Evolutionary conservation across 495 filamentous ascomycete species (phyloP), one percentile per base, ranked within the genome.

Genomic region (Trypethelium eluteriae): DNA sequence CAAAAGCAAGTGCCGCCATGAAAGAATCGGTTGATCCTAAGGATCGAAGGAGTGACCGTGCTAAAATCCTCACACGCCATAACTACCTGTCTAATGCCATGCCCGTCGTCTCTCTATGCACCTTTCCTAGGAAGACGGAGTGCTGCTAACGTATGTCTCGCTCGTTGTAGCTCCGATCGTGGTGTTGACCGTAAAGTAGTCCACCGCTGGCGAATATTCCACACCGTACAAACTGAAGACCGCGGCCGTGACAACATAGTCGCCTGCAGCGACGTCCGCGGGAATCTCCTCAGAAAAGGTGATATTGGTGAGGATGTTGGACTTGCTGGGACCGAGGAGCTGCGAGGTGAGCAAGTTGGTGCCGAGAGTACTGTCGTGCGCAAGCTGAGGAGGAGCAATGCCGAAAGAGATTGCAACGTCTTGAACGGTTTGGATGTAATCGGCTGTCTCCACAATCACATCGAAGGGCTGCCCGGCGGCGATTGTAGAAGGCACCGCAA

Each of bases 361-460:
- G 61, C 70, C 68, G 11, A 71, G 67, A 3, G 57, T 67, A 12
- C 63, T 39, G 39, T 61, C n/a, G 59, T 50, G 62, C 41, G 46
- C 47, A 16, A 5, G 38, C 36, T 39, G 39, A 34, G 57, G 38
- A 32, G 69, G 11, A 3, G 66, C 46, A 49, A 66, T 66, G 39
- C 69, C 69, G 41, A 70, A 70, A 3, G 71, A 66, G 7, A 70
- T 66, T 47, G 69, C 59, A 7, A 73, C 64, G 39, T 73, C 71
- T 41, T 57, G 46, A 4, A 73, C 71, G 62, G 64, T 47, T 66
- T 73, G 71, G 62, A 73, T 73, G 63, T 73, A 73, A 62, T 70
- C 65, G 41, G 66, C 66, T 25, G 64, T 70, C 46, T 66, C 39
- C 61, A 73, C 63, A 25, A 53, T 69, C 64, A 70, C 50, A 6